Base-by-base conservation (phyloP, 345 rosid genomes). In the Limnanthes douglasii region DNA sequence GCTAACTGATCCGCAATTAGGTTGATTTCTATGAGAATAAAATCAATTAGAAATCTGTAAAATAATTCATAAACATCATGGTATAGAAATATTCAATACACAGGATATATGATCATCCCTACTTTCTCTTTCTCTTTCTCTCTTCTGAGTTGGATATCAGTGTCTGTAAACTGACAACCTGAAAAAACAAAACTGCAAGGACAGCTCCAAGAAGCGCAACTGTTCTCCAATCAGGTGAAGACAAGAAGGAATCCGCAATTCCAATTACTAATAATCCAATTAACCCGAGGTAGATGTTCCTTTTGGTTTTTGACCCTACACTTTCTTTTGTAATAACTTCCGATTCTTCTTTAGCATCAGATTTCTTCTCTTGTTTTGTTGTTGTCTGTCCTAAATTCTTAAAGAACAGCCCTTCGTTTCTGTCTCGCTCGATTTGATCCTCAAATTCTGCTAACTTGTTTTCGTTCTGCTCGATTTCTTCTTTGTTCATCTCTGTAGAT, bases 321-420 rank as follows among this genome's bases (percentile, higher is more conserved):
- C 54, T 76, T 60, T 59, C 57, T 57, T 63, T 66, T 1, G 64
- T 46, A 43, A 74, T 63, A 59, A 53, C 74, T 40, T 59, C 50
- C 6, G 61, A 33, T 55, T 79, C 95, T 25, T 69, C 73, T 56
- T 51, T 75, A 21, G 84, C 81, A 45, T 65, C 59, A 44, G 50
- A 67, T 59, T 18, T 37, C 29, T 76, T 83, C 18, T 51, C 49
- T 0, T 76, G 61, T 41, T 65, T 51, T 56, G 57, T 72, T n/a
- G n/a, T n/a, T n/a, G n/a, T n/a, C 39, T 62, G 56, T 9, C 72
- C 54, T 43, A 84, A 59, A 62, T 66, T 80, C 72, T 80, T 68
- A 46, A 90, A 90, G 69, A 90, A 90, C 65, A 90, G 31, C 26
- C 98, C 85, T 56, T 77, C 79, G 13, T 90, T 84, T 53, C 73